phyloP scores from a whole-genome alignment of 1,284 basidiomycete genomes.

The Stereum hirsutum region DNA sequence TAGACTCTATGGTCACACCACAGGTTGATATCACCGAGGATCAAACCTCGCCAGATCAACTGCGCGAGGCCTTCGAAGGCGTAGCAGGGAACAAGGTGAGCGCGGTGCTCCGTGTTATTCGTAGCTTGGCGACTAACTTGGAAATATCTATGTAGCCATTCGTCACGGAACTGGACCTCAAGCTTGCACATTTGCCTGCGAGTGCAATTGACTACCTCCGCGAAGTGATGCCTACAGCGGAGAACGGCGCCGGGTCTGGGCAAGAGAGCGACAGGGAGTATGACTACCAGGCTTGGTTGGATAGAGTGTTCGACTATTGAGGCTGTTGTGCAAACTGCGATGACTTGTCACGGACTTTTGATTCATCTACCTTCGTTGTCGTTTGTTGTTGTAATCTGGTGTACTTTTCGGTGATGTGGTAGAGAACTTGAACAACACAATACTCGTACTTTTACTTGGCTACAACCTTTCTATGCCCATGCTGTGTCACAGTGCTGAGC shows the following conservation, averaged over 20 bases:
- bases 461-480: too few relatives aligned
- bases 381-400: too few relatives aligned
- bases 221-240: slow-evolving; percentile 56
- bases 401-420: too few relatives aligned
- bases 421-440: too few relatives aligned
- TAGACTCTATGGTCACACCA: too few relatives aligned
- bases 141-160: slow-evolving; percentile 53
- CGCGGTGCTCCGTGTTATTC: neutral
- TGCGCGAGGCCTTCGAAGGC: slow-evolving; percentile 90
- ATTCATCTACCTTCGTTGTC: too few relatives aligned
- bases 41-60: slow-evolving; percentile 86
- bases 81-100: slow-evolving; percentile 85
- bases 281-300: slow-evolving; percentile 73
- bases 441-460: too few relatives aligned
- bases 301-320: slow-evolving; percentile 60
- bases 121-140: slow-evolving; percentile 3
- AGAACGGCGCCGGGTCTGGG: slow-evolving; percentile 43
- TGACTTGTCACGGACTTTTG: too few relatives aligned
- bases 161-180: slow-evolving; percentile 90
- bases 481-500: too few relatives aligned
- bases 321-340: too few relatives aligned
- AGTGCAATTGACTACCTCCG: slow-evolving; percentile 79
- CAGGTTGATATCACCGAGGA: slow-evolving; percentile 95
- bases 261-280: slow-evolving; percentile 66
- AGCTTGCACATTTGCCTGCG: slow-evolving; percentile 76